Conservation (phyloP, 208 protist genomes). For the Leptomonas seymouri region DNA sequence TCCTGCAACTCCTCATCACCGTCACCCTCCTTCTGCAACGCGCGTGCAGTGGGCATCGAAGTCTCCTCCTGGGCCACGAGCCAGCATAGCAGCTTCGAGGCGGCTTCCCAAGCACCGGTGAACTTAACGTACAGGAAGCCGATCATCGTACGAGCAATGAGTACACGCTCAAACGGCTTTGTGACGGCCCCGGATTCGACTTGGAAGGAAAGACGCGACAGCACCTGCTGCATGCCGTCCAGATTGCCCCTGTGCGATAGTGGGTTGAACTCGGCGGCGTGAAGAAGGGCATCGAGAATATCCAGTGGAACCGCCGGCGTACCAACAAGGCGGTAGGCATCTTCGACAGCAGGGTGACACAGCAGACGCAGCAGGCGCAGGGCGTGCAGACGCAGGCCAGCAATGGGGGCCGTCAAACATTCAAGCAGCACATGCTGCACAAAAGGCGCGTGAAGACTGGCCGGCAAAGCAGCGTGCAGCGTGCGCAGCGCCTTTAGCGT, state of each 20-base stretch:
- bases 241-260: conserved; percentile 68
- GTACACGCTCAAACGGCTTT: conserved; percentile 54
- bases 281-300: conserved; percentile 39
- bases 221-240: conserved; percentile 64
- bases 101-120: conserved; percentile 70
- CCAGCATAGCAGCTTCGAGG: conserved; percentile 55
- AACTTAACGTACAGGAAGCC: conserved; percentile 86
- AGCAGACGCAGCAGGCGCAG: conserved; percentile 70
- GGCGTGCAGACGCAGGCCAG: conserved; percentile 66
- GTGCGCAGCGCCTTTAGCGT: conserved; percentile 33
- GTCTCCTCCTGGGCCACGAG: conserved; percentile 71
- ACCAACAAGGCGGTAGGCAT: conserved; percentile 23
- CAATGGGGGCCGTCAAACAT: conserved; percentile 61
- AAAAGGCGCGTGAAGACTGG: conserved; percentile 44
- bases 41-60: neutral
- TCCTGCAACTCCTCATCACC: neutral
- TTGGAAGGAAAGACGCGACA: conserved; percentile 65
- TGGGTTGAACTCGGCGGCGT: conserved; percentile 72
- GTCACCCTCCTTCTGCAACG: neutral
- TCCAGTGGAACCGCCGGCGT: conserved; percentile 24
- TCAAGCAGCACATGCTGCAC: conserved; percentile 72
- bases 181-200: conserved; percentile 54
- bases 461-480: conserved; percentile 45
- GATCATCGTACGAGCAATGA: conserved; percentile 78
- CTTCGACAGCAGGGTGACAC: conserved; percentile 40